These are phyloP conservation scores for Nakazawaea wickerhamii DNA, from an alignment of 805 yeast genomes.

Conservation along the genomic window DNA sequence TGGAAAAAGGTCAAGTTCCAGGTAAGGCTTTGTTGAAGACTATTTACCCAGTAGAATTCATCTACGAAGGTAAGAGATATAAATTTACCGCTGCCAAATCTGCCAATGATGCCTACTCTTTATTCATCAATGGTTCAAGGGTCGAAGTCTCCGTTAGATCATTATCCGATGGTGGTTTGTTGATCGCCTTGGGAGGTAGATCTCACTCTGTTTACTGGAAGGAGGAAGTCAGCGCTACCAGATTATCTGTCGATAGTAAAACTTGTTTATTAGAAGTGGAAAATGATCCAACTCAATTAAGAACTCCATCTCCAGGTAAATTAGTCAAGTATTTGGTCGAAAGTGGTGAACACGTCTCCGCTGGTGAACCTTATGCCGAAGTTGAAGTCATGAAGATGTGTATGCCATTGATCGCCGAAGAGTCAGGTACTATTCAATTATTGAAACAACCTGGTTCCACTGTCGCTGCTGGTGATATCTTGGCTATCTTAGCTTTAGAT, in stretches of 20 bases:
- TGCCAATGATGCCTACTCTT: slow-evolving; percentile 75
- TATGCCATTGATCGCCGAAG: slow-evolving; percentile 94
- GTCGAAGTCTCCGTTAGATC: slow-evolving; percentile 81
- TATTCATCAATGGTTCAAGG: slow-evolving; percentile 91
- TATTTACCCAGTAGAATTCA: slow-evolving; percentile 88
- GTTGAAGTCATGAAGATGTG: slow-evolving; percentile 99
- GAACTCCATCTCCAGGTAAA: slow-evolving; percentile 99
- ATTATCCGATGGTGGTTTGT: slow-evolving; percentile 92
- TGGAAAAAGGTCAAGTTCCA: slow-evolving; percentile 95
- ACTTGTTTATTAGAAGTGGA: slow-evolving; percentile 92
- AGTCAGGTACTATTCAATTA: slow-evolving; percentile 86
- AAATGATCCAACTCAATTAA: slow-evolving; percentile 96
- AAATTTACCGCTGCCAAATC: slow-evolving; percentile 95
- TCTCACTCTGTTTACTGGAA: slow-evolving; percentile 97
- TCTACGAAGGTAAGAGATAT: slow-evolving; percentile 89
- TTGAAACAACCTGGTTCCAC: slow-evolving; percentile 99
- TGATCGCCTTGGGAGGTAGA: slow-evolving; percentile 83
- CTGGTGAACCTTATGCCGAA: slow-evolving; percentile 96
- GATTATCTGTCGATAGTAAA: slow-evolving; percentile 91
- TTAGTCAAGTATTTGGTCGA: slow-evolving; percentile 90
- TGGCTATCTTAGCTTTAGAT: slow-evolving; percentile 90
- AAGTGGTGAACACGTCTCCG: slow-evolving; percentile 84
- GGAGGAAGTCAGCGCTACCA: slow-evolving; percentile 93
- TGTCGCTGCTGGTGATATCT: slow-evolving; percentile 91
- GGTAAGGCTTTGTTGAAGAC: slow-evolving; percentile 76